A percentile compares a stretch with the other conserved stretches of the same genome.
Evolutionary conservation across 2,329 filamentous ascomycete species (phyloP).

Genomic region (Colletotrichum orbiculare): DNA sequence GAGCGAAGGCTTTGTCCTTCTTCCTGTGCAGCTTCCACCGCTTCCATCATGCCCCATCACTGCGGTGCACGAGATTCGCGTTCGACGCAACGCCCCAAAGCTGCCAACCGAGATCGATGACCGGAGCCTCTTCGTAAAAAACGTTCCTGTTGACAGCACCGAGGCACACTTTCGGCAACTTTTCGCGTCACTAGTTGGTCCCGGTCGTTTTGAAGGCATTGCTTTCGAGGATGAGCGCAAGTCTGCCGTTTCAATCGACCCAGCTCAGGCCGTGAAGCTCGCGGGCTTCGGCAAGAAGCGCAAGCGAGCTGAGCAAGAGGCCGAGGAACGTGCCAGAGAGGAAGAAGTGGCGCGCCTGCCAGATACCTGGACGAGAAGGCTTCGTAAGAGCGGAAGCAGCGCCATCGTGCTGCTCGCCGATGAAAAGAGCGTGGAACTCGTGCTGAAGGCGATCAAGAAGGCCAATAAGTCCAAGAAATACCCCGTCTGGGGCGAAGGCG

Average conservation of each 20-base stretch:
- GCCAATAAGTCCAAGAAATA: constrained; percentile 68
- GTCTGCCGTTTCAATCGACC: constrained; percentile 53
- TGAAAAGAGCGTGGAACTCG: constrained; percentile 78
- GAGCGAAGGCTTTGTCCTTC: constrained; percentile 71
- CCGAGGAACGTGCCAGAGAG: constrained; percentile 63
- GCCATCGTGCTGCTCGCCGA: constrained; percentile 89
- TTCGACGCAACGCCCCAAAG: constrained; percentile 85
- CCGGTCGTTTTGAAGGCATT: constrained; percentile 81
- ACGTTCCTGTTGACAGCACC: constrained; percentile 87
- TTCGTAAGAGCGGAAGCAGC: constrained; percentile 80
- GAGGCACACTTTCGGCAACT: constrained; percentile 80
- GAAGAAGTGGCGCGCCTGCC: constrained; percentile 74
- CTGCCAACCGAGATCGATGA: constrained; percentile 77
- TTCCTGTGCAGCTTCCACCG: constrained; percentile 75
- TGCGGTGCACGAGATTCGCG: constrained; percentile 84
- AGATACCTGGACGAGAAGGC: constrained; percentile 75
- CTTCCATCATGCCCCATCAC: constrained; percentile 70
- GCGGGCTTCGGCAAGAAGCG: constrained; percentile 60
- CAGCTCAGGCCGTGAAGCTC: constrained; percentile 54
- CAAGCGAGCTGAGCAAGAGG: constrained; percentile 68
- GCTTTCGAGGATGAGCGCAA: constrained; percentile 75
- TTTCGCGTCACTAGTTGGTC: constrained; percentile 79
- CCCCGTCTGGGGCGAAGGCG: constrained; percentile 75
- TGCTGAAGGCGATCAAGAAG: constrained; percentile 79
- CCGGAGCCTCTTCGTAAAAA: constrained; percentile 90